These are phyloP conservation scores for Metschnikowia borealis DNA, from an alignment of 805 yeast genomes.

Conservation along the genomic window DNA sequence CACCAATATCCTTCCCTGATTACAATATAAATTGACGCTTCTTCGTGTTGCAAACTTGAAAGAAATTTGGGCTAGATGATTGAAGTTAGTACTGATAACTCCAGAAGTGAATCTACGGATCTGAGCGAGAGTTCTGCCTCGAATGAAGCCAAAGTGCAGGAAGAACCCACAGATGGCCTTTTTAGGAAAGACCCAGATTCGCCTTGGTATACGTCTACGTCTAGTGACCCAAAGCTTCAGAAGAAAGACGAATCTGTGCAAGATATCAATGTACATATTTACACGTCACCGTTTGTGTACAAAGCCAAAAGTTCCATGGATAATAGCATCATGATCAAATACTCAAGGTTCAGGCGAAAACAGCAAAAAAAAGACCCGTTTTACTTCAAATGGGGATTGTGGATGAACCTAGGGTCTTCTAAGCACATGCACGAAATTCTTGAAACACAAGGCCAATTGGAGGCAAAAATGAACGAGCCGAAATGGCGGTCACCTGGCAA, in stretches of 20 bases:
- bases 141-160: background rate
- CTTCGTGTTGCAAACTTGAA: background rate
- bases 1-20: background rate
- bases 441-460: slow-evolving; percentile 6
- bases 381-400: slow-evolving; percentile 12
- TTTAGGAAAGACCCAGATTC: background rate
- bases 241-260: background rate
- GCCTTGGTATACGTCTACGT: background rate
- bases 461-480: background rate
- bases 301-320: background rate
- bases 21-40: background rate
- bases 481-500: background rate
- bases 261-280: background rate
- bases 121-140: background rate
- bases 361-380: background rate
- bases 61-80: background rate
- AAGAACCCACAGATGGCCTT: background rate
- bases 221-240: background rate
- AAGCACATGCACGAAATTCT: background rate
- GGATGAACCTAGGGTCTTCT: slow-evolving; percentile 1
- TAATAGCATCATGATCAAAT: slow-evolving; percentile 3
- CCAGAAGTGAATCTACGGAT: background rate
- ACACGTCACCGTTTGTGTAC: background rate
- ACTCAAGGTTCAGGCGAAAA: slow-evolving; percentile 2
- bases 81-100: background rate